phyloP scores from a whole-genome alignment of 768 basidiomycete genomes.

The Candolleomyces eurysporus region DNA sequence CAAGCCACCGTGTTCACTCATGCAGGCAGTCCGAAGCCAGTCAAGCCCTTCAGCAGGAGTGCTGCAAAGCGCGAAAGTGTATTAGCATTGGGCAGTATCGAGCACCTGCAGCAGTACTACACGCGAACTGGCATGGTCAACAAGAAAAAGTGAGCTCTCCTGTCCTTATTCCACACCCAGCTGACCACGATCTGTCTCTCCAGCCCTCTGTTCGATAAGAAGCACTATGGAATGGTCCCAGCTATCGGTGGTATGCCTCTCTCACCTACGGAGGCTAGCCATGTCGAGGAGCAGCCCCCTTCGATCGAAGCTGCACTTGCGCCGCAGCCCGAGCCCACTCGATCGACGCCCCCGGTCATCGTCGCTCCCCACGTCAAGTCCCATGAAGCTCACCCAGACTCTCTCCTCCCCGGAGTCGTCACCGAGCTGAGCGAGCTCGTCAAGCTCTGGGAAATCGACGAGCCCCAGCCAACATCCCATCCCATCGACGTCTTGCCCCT shows the following conservation, averaged over 20 bases:
- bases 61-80: slow-evolving; percentile 94
- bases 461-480: not conserved
- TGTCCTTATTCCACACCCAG: not conserved
- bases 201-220: slow-evolving; percentile 43
- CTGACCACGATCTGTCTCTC: no score
- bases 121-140: slow-evolving; percentile 81
- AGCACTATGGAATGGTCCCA: slow-evolving; percentile 65
- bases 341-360: slow-evolving; percentile 38
- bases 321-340: slow-evolving; percentile 66
- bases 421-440: slow-evolving; percentile 68
- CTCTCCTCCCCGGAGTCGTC: slow-evolving; percentile 72
- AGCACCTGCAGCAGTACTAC: slow-evolving; percentile 94
- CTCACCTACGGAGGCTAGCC: slow-evolving; percentile 35
- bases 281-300: not conserved
- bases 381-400: slow-evolving; percentile 73
- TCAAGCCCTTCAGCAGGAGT: slow-evolving; percentile 85
- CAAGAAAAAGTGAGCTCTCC: slow-evolving; percentile 61
- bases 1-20: slow-evolving; percentile 78
- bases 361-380: slow-evolving; percentile 60
- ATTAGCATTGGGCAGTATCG: slow-evolving; percentile 92
- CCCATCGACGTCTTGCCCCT: slow-evolving; percentile 58
- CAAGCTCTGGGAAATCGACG: slow-evolving; percentile 57
- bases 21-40: slow-evolving; percentile 66
- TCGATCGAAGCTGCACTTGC: slow-evolving; percentile 20
- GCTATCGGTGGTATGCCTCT: slow-evolving; percentile 64